Percentiles rank a stretch among this genome's conserved stretches.
Conservation (phyloP, 352 stramenopile species). For the Globisporangium iwayamae region DNA sequence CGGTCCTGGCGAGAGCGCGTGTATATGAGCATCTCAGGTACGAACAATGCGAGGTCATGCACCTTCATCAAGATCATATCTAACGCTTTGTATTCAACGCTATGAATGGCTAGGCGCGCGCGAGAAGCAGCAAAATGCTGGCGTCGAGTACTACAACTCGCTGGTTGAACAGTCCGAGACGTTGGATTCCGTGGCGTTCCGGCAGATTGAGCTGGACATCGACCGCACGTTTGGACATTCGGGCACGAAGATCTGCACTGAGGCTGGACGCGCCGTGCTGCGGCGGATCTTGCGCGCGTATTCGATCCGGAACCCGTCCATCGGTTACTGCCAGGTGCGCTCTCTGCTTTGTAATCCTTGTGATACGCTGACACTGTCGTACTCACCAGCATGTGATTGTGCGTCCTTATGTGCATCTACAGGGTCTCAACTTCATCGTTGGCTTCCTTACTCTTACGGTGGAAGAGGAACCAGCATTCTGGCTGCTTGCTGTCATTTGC, state of each 20-base stretch:
- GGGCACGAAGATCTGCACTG: slow-evolving; percentile 54
- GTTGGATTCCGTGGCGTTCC: slow-evolving; percentile 56
- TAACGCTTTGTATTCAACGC: background rate
- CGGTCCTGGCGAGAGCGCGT: slow-evolving; percentile 58
- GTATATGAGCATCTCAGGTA: slow-evolving; percentile 69
- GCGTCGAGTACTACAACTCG: slow-evolving; percentile 41
- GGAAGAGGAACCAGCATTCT: slow-evolving; percentile 88
- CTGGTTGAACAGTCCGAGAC: slow-evolving; percentile 42
- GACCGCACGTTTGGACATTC: slow-evolving; percentile 83
- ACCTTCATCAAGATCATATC: background rate
- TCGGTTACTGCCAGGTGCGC: slow-evolving; percentile 84
- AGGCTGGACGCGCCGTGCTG: slow-evolving; percentile 46
- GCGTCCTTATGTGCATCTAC: background rate
- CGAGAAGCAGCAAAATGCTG: slow-evolving; percentile 53
- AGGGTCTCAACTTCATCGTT: slow-evolving; percentile 88
- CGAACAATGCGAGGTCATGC: background rate
- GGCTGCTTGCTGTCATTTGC: slow-evolving; percentile 83
- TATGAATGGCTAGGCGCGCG: slow-evolving; percentile 22
- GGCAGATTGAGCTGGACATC: slow-evolving; percentile 86
- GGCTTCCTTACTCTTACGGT: slow-evolving; percentile 75
- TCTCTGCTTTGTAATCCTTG: background rate
- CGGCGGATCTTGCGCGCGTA: slow-evolving; percentile 76
- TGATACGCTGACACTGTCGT: background rate
- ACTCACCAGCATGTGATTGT: background rate
- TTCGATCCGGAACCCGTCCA: slow-evolving; percentile 65